phyloP scores from a whole-genome alignment of 371 early-diverging fungal genomes.

The Rhizopus arrhizus region DNA sequence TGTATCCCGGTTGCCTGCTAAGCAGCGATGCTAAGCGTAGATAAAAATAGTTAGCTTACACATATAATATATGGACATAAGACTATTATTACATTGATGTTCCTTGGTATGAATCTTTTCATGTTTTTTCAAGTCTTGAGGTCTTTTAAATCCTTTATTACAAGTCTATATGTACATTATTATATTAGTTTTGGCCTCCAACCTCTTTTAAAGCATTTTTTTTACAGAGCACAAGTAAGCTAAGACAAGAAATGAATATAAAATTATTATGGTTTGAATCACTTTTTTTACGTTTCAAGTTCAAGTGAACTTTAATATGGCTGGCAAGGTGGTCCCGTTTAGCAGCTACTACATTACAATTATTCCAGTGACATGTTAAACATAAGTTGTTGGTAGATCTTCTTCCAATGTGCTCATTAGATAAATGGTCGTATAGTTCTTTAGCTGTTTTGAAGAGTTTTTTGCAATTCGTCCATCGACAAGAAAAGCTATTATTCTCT shows the following conservation, averaged over 20 bases:
- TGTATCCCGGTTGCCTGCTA: constrained; percentile 43
- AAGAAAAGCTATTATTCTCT: constrained; percentile 16
- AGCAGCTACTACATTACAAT: constrained; percentile 68
- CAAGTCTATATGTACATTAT: constrained; percentile 58
- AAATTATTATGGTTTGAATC: constrained; percentile 8
- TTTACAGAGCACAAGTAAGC: constrained; percentile 30
- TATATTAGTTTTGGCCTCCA: too few relatives aligned
- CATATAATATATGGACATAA: not conserved
- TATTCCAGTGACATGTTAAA: constrained; percentile 85
- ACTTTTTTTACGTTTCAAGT: constrained; percentile 72
- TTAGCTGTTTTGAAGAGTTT: constrained; percentile 70
- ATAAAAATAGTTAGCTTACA: constrained; percentile 6
- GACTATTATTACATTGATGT: constrained; percentile 35
- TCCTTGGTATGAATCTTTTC: constrained; percentile 78
- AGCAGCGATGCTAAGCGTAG: constrained; percentile 29
- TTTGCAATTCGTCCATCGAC: constrained; percentile 56
- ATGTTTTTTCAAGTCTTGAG: constrained; percentile 94
- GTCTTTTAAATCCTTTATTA: constrained; percentile 86
- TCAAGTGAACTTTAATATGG: constrained; percentile 87
- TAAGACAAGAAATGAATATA: constrained; percentile 1
- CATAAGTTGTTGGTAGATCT: constrained; percentile 86
- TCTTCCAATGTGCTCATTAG: constrained; percentile 87
- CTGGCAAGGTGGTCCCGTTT: constrained; percentile 94
- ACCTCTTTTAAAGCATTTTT: too few relatives aligned
- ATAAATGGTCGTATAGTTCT: constrained; percentile 78